Conservation (phyloP, 768 basidiomycete species). For the Suillus clintonianus region DNA sequence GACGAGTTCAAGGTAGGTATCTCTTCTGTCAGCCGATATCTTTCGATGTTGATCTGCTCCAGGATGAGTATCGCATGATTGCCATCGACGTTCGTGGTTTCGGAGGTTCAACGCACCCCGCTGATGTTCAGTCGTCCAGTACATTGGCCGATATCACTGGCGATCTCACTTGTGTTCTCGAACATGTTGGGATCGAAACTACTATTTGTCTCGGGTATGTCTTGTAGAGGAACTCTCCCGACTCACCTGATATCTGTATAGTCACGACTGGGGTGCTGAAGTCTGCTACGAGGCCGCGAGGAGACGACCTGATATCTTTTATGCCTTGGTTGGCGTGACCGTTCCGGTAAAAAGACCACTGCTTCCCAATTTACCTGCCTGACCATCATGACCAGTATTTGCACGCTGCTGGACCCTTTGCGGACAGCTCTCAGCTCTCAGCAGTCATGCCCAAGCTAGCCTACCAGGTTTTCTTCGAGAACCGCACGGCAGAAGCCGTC, state of each 20-base stretch:
- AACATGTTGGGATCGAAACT: constrained; percentile 47
- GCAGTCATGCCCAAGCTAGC: constrained; percentile 50
- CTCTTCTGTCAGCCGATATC: no score
- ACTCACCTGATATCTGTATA: constrained; percentile 20
- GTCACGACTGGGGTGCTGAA: constrained; percentile 78
- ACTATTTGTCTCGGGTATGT: constrained; percentile 66
- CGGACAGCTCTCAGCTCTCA: constrained; percentile 45
- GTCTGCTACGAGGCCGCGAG: constrained; percentile 71
- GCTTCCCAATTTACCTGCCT: background rate
- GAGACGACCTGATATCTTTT: constrained; percentile 64
- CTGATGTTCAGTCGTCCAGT: constrained; percentile 58
- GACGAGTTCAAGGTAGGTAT: constrained; percentile 55
- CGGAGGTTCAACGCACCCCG: constrained; percentile 65
- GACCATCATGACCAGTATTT: constrained; percentile 50
- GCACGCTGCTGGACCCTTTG: constrained; percentile 49
- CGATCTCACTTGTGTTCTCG: constrained; percentile 64
- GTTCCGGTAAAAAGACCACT: constrained; percentile 51
- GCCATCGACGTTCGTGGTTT: constrained; percentile 71
- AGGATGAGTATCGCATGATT: constrained; percentile 64
- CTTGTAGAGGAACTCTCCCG: background rate
- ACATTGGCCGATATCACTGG: constrained; percentile 60
- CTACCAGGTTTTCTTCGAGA: constrained; percentile 67
- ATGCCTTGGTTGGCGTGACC: constrained; percentile 55
- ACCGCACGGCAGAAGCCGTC: constrained; percentile 46
- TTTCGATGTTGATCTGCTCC: background rate